Conservation (phyloP, 345 rosid genomes). For the Jatropha curcas region DNA sequence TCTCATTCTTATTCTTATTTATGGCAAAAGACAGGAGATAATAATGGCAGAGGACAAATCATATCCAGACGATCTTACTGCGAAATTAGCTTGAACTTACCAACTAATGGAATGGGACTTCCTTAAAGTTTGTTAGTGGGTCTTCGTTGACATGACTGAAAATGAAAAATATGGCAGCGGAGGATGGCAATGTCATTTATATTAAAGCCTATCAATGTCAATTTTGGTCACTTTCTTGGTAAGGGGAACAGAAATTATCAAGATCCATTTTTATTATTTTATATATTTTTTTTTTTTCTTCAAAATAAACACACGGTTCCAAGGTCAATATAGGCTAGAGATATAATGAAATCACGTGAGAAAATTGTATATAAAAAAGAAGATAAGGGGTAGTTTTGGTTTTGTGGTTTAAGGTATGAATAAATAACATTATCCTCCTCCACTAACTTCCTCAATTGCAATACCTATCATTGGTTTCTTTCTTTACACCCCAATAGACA, state of each 20-base stretch:
- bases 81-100: not conserved
- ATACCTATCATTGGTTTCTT: not conserved
- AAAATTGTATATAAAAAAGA: not conserved
- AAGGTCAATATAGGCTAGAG: not conserved
- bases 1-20: no score
- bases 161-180: not conserved
- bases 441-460: not conserved
- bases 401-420: not conserved
- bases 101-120: not conserved
- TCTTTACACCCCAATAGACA: not conserved
- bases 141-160: not conserved
- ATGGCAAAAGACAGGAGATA: no score
- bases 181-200: not conserved
- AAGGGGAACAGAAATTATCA: not conserved
- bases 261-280: not conserved
- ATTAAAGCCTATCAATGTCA: not conserved
- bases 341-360: not conserved
- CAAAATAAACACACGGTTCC: not conserved
- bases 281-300: no score
- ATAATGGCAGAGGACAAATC: no score
- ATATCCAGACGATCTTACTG: not conserved
- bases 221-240: not conserved
- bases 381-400: not conserved
- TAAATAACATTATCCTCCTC: constrained; percentile 19
- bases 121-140: constrained; percentile 2